Conservation (phyloP, 148 eudicot genomes). For the Fallopia convolvulus region DNA sequence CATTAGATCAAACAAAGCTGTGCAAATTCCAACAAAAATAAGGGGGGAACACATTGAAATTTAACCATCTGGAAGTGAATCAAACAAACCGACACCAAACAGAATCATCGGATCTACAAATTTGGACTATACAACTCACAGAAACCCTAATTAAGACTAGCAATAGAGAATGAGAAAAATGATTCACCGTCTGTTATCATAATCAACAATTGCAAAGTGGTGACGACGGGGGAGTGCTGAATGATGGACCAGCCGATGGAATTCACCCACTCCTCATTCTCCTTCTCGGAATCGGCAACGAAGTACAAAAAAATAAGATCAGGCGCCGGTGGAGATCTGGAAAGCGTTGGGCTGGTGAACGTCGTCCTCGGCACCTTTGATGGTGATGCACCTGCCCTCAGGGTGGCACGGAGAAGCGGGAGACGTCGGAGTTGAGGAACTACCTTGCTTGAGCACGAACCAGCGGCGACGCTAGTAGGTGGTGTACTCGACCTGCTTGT, state of each 20-base stretch:
- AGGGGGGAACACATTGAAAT: neutral
- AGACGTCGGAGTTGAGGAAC: conserved; percentile 54
- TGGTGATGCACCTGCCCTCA: conserved; percentile 46
- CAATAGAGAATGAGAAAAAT: too few relatives aligned
- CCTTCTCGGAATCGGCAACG: conserved; percentile 58
- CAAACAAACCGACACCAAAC: neutral
- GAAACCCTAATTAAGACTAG: neutral
- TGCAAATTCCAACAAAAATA: neutral
- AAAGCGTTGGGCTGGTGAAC: conserved; percentile 45
- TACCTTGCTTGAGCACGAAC: conserved; percentile 64
- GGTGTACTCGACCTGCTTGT: conserved; percentile 30
- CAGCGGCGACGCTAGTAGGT: conserved; percentile 70
- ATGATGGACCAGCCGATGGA: too few relatives aligned
- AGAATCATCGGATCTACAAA: neutral
- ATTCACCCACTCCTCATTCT: too few relatives aligned
- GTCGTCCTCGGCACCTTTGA: conserved; percentile 62
- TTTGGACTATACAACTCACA: neutral
- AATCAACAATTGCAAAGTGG: too few relatives aligned
- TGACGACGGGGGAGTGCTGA: too few relatives aligned
- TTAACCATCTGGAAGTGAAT: neutral
- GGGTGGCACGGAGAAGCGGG: conserved; percentile 42
- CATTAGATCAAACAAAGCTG: neutral
- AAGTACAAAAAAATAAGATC: conserved; percentile 48
- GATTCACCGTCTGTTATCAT: too few relatives aligned
- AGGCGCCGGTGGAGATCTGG: conserved; percentile 41